Base-by-base conservation (phyloP, 2,329 filamentous ascomycete genomes). In the Calonectria hongkongensis region DNA sequence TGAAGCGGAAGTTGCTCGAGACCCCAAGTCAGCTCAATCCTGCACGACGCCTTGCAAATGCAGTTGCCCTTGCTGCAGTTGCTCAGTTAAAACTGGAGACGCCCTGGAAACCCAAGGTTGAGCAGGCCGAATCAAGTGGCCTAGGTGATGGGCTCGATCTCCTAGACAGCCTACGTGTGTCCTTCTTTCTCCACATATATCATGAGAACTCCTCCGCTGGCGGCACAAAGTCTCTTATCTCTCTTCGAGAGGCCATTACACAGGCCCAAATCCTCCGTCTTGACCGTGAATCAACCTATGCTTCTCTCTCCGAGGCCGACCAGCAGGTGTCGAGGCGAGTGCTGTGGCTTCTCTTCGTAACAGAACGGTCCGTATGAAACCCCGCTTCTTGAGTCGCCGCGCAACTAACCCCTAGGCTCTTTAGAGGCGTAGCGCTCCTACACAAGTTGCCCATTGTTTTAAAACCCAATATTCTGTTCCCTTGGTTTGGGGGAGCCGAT, bases 161-260 rank as follows among this genome's bases (percentile, higher is more conserved):
- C 18, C 79, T 89, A 25, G 83, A 87, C 62, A 82, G 81, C 41
- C 74, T 89, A 4, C 83, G 87, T 5, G 86, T 85, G 2, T 86
- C 87, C 0, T 89, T 89, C 74, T 89, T 89, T 60, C 79, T 89
- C 21, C 88, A 89, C 74, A 85, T 88, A 13, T 89, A 88, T 66
- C 84, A 89, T 73, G 88, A 89, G 76, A 89, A 89, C 66, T 83
- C 85, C 70, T 75, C 82, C 12, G 82, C 86, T 0, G 88, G 88
- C 3, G 86, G 87, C 0, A 83, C 82, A 2, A 85, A 86, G 64
- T 88, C 87, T 2, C 79, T 89, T 8, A 76, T 89, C 10, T 87
- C 87, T 73, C 76, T 89, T 8, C 83, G 88, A 7, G 88, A 89
- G 72, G 86, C 87, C 7, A 87, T 89, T n/a, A 88, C 88, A 0